phyloP scores from a whole-genome alignment of 2,329 filamentous ascomycete genomes.

The Fusarium caatingaense region DNA sequence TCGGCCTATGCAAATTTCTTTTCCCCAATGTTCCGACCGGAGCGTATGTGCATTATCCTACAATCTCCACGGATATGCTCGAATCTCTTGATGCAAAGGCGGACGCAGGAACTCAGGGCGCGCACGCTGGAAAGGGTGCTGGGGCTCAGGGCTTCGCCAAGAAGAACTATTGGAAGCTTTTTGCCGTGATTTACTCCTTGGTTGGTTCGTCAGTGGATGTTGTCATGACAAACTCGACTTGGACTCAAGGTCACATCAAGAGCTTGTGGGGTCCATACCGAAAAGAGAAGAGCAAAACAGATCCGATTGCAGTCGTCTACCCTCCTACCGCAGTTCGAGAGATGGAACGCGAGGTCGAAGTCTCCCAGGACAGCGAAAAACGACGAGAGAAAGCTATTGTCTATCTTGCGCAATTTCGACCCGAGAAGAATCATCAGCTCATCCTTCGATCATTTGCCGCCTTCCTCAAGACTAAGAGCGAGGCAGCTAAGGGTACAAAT shows the following conservation, averaged over 20 bases:
- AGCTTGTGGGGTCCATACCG: slow-evolving; percentile 78
- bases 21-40: slow-evolving; percentile 85
- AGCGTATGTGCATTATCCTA: slow-evolving; percentile 97
- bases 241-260: slow-evolving; percentile 88
- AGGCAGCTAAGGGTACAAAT: slow-evolving; percentile 66
- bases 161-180: slow-evolving; percentile 85
- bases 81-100: slow-evolving; percentile 76
- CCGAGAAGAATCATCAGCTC: slow-evolving; percentile 94
- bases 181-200: slow-evolving; percentile 83
- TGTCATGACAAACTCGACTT: slow-evolving; percentile 97
- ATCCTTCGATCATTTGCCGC: slow-evolving; percentile 86
- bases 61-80: slow-evolving; percentile 98
- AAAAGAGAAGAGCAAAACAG: slow-evolving; percentile 56
- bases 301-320: slow-evolving; percentile 81
- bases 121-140: slow-evolving; percentile 85
- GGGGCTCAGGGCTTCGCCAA: slow-evolving; percentile 79
- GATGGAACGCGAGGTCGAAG: slow-evolving; percentile 77
- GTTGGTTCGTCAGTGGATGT: slow-evolving; percentile 88
- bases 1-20: slow-evolving; percentile 83
- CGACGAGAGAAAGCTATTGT: slow-evolving; percentile 78
- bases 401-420: slow-evolving; percentile 97
- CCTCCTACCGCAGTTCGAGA: slow-evolving; percentile 92
- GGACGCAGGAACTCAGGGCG: slow-evolving; percentile 70
- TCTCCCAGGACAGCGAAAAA: slow-evolving; percentile 76
- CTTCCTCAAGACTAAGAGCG: slow-evolving; percentile 69